Evolutionary conservation across 306 rosid species (phyloP), one percentile per base, ranked within the genome.

Genomic region (Dryas drummondii): DNA sequence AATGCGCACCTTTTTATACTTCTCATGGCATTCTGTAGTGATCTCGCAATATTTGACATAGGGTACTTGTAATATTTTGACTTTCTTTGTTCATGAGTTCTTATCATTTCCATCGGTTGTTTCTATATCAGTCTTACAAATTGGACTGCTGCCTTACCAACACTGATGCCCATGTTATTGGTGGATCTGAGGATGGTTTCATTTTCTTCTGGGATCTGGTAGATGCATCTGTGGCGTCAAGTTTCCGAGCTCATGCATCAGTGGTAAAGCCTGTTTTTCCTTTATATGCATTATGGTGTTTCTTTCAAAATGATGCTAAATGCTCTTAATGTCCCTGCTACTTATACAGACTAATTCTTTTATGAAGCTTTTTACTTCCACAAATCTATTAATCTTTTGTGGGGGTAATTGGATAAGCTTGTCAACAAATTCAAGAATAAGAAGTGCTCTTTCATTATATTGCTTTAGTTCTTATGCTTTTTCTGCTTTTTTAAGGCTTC

Each of bases 121-220:
- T 71, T 65, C 73, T 53, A 15, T 44, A 27, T 70, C 91, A 94
- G 98, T 87, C 97, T 50, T 94, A 71, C 87, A 94, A 94, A 82
- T 77, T 92, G 85, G 97, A 94, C 85, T 88, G 97, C 82, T 94
- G 97, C 88, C 96, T 94, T 70, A 90, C 97, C 77, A 94, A 94
- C 76, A 78, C 85, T 48, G 97, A 94, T 86, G 97, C 97, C 73
- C 88, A 89, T 85, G 90, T 94, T 71, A 79, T 88, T 15, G 93
- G 97, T 78, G 99, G 97, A 76, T 94, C 97, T 40, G 97, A 94
- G 83, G 97, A 94, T 83, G 97, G 97, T 58, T 90, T 52, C 76
- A 82, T 94, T 37, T 92, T 86, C 83, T 90, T 91, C 78, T 94
- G 97, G 97, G 97, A 92, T 85, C 87, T 94, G 72, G 97, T 94